Evolutionary conservation across 805 yeast species (phyloP), one percentile per base, ranked within the genome.

Genomic region (Priceomyces melissophilus): DNA sequence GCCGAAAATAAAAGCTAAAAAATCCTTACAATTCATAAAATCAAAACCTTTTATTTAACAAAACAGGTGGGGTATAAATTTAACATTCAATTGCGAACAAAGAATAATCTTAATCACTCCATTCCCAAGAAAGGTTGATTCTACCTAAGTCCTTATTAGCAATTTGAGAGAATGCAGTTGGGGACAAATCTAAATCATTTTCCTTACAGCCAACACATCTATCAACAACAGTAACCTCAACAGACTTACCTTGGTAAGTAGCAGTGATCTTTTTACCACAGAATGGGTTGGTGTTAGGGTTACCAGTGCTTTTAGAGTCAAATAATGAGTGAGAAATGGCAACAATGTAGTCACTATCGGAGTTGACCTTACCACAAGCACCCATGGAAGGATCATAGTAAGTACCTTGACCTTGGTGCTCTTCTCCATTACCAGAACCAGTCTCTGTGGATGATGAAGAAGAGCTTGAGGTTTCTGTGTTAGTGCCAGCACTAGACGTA

Each of bases 181-280:
- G 84, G n/a, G 83, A 75, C 42, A 81, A 67, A 51, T 80, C 85
- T 44, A 80, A 71, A 50, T 71, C 77, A 43, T 75, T 57, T 38
- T 60, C 53, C 17, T 57, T 47, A 53, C 85, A 81, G 16, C 77
- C 82, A 40, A 65, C 75, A 61, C 85, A 81, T 47, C 73, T 62
- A 60, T 80, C 85, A 30, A 69, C 75, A 37, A 79, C 79, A 15
- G 74, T 73, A 37, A 80, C 85, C 33, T 65, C 69, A 43, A 78
- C 82, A 11, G 78, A 61, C 53, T 74, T 74, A 37, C 75, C 79
- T 42, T 61, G 59, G 51, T 70, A 72, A 51, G 50, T 52, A 29
- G 77, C 76, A 36, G 58, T 61, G 51, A 78, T 75, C 52, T 68
- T 57, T 58, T 67, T 71, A 39, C 82, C 83, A 58, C 84, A 79